Evolutionary conservation across 2,329 filamentous ascomycete genomes (phyloP), one percentile per base, ranked within the genome.

Genomic region (Aspergillus sp.): DNA sequence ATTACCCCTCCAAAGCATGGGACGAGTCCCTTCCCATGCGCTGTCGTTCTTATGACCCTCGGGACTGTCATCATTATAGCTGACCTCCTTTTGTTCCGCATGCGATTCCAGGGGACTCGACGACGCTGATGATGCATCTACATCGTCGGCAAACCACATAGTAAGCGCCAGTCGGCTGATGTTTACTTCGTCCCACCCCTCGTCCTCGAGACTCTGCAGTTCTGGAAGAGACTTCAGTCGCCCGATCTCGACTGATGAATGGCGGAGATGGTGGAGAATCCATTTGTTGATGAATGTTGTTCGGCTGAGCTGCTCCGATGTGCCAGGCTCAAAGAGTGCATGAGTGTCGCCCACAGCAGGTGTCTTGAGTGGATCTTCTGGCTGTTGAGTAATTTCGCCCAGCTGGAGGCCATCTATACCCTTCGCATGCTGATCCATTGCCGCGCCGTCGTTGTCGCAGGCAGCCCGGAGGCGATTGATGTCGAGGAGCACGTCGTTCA

Each of bases 191-290:
- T 47, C 34, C 37, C 33, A 46, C 11, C 46, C 48, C 8, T 44
- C 11, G 1, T 41, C 26, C 8, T 36, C 29, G 20, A 52, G 20
- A 11, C 32, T 19, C n/a, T 40, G 31, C 10, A 49, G 34, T 14
- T 40, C 40, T 3, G 43, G 44, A 4, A 39, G 36, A n/a, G 43
- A 41, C 12, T 49, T 50, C 8, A 53, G 35, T 2, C 41, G 45
- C 29, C 41, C 24, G 14, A 52, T 47, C 22, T 52, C 45, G 14
- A 53, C 29, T 2, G 43, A 43, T 1, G 52, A 58, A 17, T 48
- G 51, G 7, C 52, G 46, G 3, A 58, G 41, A 15, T 49, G 46
- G 24, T 58, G 51, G 0, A 55, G 47, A 20, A 55, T 43, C 53
- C 53, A 56, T 33, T 43, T 49, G 17, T 52, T 50, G 32, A 57